Base-by-base conservation (phyloP, 2,329 filamentous ascomycete genomes). In the Pseudonectria foliicola region DNA sequence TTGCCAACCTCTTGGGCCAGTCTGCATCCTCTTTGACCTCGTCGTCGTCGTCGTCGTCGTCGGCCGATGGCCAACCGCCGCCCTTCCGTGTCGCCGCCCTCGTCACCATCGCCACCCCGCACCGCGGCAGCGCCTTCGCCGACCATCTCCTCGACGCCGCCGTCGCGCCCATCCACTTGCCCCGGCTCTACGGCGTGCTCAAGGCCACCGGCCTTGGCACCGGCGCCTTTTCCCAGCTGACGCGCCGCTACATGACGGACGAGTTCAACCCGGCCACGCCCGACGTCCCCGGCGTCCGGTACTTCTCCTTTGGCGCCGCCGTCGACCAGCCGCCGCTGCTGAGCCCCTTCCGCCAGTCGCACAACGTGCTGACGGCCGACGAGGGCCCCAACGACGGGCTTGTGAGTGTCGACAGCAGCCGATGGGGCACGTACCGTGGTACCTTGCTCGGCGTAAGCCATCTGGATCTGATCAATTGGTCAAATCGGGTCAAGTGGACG, bases 391-490 rank as follows among this genome's bases (percentile, higher is more conserved):
- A 82, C 45, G 78, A 82, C 47, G 78, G 78, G 2, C 60, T 82
- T n/a, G 78, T 82, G 10, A 87, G 75, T 52, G 75, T 82, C 10
- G 59, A 64, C 33, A 81, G 77, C 49, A 71, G 73, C 29, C 63
- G 63, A 39, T 82, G 77, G 76, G 78, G 78, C 6, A 64, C 63
- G 8, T 82, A 82, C 53, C 73, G 77, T 49, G 78, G 78, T 4
- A 82, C 78, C 2, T 53, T 82, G 37, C 57, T 78, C 4, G 70
- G 66, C 2, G 76, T 80, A 6, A 79, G 70, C 47, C 78, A 82
- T 49, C 56, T 82, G 16, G 77, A 81, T 47, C 55, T 82, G 34
- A 82, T 82, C 44, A 82, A 82, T 55, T 82, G 78, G 78, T 76
- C 71, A 24, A 82, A 82, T 43, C 61, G 72, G 40, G 42, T 80